Evolutionary conservation across 495 filamentous ascomycete species (phyloP).

Genomic region (Bathelium albidoporum): DNA sequence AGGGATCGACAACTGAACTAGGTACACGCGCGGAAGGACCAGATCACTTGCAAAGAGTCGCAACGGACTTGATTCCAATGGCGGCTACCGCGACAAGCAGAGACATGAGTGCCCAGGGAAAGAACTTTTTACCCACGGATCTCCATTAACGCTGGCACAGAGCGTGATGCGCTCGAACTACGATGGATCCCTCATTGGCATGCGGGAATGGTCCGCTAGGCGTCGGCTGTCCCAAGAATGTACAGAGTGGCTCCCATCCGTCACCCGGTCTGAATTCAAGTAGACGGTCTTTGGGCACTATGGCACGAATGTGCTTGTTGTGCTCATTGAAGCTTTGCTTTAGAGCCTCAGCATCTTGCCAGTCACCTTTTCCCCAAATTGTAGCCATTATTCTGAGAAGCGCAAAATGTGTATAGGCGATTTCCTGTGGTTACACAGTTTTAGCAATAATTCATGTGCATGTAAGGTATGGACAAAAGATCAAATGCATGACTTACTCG

Average conservation of each 20-base stretch:
- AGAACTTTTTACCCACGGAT: too few relatives aligned
- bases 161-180: too few relatives aligned
- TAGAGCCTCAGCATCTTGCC: background rate
- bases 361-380: background rate
- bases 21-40: too few relatives aligned
- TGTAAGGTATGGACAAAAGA: background rate
- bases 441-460: too few relatives aligned
- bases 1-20: too few relatives aligned
- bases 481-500: background rate
- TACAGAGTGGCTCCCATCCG: slow-evolving; percentile 18
- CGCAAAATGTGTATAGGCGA: background rate
- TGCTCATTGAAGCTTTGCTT: slow-evolving; percentile 2
- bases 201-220: slow-evolving; percentile 14
- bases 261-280: slow-evolving; percentile 9
- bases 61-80: too few relatives aligned
- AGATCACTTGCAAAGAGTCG: too few relatives aligned
- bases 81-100: too few relatives aligned
- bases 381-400: background rate
- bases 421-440: too few relatives aligned
- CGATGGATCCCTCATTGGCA: slow-evolving; percentile 14
- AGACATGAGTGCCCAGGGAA: too few relatives aligned
- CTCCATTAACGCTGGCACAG: too few relatives aligned
- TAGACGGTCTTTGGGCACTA: slow-evolving; percentile 8
- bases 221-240: slow-evolving; percentile 10
- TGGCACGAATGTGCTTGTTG: slow-evolving; percentile 5